Conservation (phyloP, 495 filamentous ascomycete genomes). For the Lichenothelia convexa region DNA sequence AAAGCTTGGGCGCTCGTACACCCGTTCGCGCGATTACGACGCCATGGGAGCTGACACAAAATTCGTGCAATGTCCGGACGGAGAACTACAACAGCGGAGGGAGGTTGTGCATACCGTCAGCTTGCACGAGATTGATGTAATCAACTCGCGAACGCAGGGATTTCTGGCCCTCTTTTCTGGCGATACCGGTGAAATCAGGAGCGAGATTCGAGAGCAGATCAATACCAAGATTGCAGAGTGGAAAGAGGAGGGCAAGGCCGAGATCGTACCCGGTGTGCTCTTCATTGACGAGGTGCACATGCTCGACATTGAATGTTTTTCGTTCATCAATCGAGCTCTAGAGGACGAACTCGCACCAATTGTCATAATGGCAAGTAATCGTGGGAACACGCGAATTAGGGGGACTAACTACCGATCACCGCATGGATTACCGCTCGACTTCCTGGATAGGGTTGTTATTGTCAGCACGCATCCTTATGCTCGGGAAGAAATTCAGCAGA, state of each 20-base stretch:
- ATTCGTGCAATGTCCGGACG: slow-evolving; percentile 95
- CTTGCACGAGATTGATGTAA: slow-evolving; percentile 96
- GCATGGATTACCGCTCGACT: slow-evolving; percentile 86
- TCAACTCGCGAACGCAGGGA: slow-evolving; percentile 93
- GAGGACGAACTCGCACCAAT: slow-evolving; percentile 89
- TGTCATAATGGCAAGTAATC: slow-evolving; percentile 99
- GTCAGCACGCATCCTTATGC: slow-evolving; percentile 87
- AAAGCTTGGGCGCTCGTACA: slow-evolving; percentile 84
- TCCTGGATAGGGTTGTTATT: slow-evolving; percentile 90
- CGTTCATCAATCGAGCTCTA: slow-evolving; percentile 90
- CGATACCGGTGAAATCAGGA: slow-evolving; percentile 94
- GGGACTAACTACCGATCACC: slow-evolving; percentile 84
- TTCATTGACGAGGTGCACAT: slow-evolving; percentile 99
- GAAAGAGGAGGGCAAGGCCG: slow-evolving; percentile 97
- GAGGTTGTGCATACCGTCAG: slow-evolving; percentile 94
- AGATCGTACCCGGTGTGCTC: slow-evolving; percentile 90
- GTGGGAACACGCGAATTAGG: slow-evolving; percentile 77
- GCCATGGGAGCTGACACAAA: slow-evolving; percentile 98
- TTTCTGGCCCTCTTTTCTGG: slow-evolving; percentile 93
- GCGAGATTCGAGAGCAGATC: slow-evolving; percentile 95
- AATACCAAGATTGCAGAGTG: slow-evolving; percentile 96
- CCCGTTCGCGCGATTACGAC: slow-evolving; percentile 90
- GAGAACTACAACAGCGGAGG: slow-evolving; percentile 90
- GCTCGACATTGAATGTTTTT: slow-evolving; percentile 98
- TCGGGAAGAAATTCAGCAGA: slow-evolving; percentile 72